Percentiles rank a stretch among this genome's conserved stretches.
Evolutionary conservation across 2,329 filamentous ascomycete genomes (phyloP).

Genomic region (Metarhizium sp.): DNA sequence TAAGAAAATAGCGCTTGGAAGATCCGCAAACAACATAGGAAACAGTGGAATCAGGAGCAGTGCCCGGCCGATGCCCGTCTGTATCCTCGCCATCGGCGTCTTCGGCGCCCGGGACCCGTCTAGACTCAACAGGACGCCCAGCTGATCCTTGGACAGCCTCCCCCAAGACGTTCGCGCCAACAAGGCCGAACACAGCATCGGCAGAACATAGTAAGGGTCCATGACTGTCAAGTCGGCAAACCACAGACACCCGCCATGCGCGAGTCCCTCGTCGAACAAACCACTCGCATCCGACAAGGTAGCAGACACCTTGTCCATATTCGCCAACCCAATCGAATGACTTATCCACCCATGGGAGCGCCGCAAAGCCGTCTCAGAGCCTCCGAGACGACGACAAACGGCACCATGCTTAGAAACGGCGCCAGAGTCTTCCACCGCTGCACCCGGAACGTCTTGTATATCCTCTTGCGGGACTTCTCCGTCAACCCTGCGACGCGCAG

Average conservation of each 20-base stretch:
- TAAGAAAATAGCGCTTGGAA: constrained; percentile 31
- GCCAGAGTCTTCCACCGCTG: constrained; percentile 38
- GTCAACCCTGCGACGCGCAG: constrained; percentile 15
- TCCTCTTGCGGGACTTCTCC: constrained; percentile 20
- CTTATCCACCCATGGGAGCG: constrained; percentile 21
- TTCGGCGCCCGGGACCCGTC: constrained; percentile 8
- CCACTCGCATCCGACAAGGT: constrained; percentile 15
- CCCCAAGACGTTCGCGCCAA: constrained; percentile 20
- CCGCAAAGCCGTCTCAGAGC: constrained; percentile 36
- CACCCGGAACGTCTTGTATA: constrained; percentile 30
- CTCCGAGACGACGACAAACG: constrained; percentile 43
- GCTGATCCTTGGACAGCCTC: constrained; percentile 17
- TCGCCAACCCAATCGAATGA: constrained; percentile 19
- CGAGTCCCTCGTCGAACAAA: constrained; percentile 29
- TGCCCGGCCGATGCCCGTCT: constrained; percentile 19
- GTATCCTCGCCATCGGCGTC: constrained; percentile 12
- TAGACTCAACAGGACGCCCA: constrained; percentile 17
- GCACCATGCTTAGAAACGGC: constrained; percentile 30
- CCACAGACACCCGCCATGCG: constrained; percentile 44
- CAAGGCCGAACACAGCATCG: constrained; percentile 24
- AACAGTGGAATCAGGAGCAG: constrained; percentile 24
- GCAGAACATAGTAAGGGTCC: constrained; percentile 42
- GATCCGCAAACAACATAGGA: constrained; percentile 23
- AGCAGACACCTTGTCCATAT: constrained; percentile 12
- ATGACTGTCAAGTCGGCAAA: constrained; percentile 42